A percentile compares a stretch with the other conserved stretches of the same genome.
Conservation (phyloP, 2,329 filamentous ascomycete species). For the Beauveria medogensis region DNA sequence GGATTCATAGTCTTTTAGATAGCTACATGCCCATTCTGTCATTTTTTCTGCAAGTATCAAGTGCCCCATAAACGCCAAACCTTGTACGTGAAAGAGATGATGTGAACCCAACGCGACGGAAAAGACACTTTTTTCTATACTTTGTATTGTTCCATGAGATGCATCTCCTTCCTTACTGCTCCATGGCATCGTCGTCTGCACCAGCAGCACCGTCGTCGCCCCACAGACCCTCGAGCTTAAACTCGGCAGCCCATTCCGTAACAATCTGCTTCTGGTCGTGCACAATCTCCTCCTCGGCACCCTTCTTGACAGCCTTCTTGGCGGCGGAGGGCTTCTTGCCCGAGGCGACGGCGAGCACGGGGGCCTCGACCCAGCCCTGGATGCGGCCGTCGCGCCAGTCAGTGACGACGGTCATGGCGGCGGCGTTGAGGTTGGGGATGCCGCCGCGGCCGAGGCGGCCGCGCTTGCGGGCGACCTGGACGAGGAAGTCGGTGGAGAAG, state of each 20-base stretch:
- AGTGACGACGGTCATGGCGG: slow-evolving; percentile 88
- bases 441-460: slow-evolving; percentile 83
- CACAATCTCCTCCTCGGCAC: slow-evolving; percentile 36
- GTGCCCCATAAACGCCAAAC: slow-evolving; percentile 15
- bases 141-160: slow-evolving; percentile 5
- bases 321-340: slow-evolving; percentile 20
- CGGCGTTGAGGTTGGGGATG: slow-evolving; percentile 77
- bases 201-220: slow-evolving; percentile 47
- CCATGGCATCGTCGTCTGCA: slow-evolving; percentile 40
- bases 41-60: slow-evolving; percentile 10
- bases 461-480: slow-evolving; percentile 90
- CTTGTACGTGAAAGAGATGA: slow-evolving; percentile 12
- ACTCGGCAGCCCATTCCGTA: slow-evolving; percentile 87
- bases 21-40: slow-evolving; percentile 10
- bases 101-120: slow-evolving; percentile 9
- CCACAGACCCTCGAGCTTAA: slow-evolving; percentile 90
- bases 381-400: slow-evolving; percentile 96
- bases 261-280: slow-evolving; percentile 80
- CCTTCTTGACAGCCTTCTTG: slow-evolving; percentile 27
- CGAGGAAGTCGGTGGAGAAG: slow-evolving; percentile 78
- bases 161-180: slow-evolving; percentile 29
- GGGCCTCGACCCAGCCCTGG: slow-evolving; percentile 81
- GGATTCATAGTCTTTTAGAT: slow-evolving; percentile 4
- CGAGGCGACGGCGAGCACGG: slow-evolving; percentile 51
- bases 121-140: not conserved